phyloP scores from a whole-genome alignment of 768 basidiomycete species.

The Strobilomyces confusus region DNA sequence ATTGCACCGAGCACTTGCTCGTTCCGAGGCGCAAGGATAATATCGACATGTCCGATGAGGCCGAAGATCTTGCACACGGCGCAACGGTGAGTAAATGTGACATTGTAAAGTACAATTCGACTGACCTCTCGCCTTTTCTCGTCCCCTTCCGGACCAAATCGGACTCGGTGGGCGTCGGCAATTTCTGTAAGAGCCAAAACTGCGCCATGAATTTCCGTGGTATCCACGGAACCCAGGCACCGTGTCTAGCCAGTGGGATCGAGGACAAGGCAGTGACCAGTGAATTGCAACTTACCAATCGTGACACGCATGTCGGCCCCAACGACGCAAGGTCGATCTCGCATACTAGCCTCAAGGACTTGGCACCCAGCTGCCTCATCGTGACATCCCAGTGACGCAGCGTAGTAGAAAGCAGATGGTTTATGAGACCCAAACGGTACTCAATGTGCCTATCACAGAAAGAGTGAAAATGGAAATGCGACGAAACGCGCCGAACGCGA shows the following conservation, averaged over 20 bases:
- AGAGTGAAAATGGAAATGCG: constrained; percentile 7
- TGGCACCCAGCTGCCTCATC: constrained; percentile 75
- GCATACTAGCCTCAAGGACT: constrained; percentile 69
- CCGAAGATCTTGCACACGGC: constrained; percentile 54
- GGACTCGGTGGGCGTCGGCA: constrained; percentile 49
- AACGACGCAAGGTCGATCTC: constrained; percentile 51
- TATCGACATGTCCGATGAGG: constrained; percentile 50
- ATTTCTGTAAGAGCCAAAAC: constrained; percentile 74
- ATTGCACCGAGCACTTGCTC: constrained; percentile 68
- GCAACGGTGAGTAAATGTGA: constrained; percentile 2
- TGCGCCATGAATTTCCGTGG: constrained; percentile 74
- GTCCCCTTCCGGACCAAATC: constrained; percentile 32
- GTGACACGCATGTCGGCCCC: constrained; percentile 44
- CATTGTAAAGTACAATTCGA: not conserved
- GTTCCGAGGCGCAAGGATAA: constrained; percentile 61
- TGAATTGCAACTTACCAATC: constrained; percentile 47
- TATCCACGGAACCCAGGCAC: constrained; percentile 61
- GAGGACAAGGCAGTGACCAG: constrained; percentile 7
- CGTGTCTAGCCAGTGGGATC: constrained; percentile 38
- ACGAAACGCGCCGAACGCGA: constrained; percentile 15
- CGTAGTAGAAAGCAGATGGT: constrained; percentile 70
- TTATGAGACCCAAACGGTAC: constrained; percentile 65
- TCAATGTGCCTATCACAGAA: constrained; percentile 57
- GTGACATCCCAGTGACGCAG: constrained; percentile 85
- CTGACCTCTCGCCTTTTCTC: constrained; percentile 43